These are phyloP conservation scores for Funneliformis geosporum DNA, from an alignment of 192 early-diverging fungal species.

Conservation along the genomic window DNA sequence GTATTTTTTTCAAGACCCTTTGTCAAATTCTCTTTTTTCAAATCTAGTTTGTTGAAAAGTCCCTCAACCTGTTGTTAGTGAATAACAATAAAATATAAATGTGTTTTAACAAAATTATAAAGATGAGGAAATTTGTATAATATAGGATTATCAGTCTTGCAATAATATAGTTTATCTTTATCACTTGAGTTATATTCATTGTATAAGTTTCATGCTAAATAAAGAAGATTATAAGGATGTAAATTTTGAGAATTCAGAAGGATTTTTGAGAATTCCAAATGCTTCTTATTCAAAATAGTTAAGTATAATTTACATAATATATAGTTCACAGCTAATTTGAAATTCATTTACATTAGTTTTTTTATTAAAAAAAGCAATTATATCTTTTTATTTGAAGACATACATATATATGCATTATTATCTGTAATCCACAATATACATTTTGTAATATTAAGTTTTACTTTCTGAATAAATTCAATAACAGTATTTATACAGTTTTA, in stretches of 20 bases:
- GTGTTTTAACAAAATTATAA: no score
- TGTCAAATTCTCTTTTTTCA: no score
- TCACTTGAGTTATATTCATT: not conserved
- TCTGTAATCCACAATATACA: constrained; percentile 3
- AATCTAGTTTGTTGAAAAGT: no score
- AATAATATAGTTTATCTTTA: constrained; percentile 16
- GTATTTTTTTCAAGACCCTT: no score
- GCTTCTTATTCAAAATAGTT: not conserved
- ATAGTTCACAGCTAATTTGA: not conserved
- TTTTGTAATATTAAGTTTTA: not conserved
- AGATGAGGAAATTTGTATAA: no score
- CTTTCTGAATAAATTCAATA: not conserved
- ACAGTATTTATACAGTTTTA: not conserved
- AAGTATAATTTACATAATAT: not conserved
- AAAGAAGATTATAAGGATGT: not conserved
- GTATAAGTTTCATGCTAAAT: not conserved
- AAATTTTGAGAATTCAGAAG: not conserved
- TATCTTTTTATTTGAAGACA: not conserved
- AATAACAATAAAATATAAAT: no score
- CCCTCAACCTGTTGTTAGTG: no score
- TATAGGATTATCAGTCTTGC: no score
- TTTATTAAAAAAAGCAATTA: not conserved
- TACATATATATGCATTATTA: not conserved
- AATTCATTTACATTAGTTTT: not conserved
- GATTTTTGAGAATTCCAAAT: not conserved